phyloP scores from a whole-genome alignment of 1,284 basidiomycete species.

The Sparassis latifolia region DNA sequence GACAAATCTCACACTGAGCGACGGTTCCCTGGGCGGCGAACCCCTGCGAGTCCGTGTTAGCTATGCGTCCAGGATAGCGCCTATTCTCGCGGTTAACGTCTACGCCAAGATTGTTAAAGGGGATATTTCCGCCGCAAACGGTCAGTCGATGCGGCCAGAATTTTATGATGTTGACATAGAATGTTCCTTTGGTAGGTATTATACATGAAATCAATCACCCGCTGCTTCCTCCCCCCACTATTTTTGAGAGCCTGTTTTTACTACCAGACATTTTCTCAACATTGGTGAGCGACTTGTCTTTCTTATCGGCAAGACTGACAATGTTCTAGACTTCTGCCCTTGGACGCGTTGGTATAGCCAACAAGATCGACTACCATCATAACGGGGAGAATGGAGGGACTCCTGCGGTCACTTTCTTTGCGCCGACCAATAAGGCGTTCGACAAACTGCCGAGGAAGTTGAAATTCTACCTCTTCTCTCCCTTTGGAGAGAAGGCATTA shows the following conservation, averaged over 20 bases:
- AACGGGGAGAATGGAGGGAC: conserved; percentile 29
- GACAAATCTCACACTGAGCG: conserved; percentile 46
- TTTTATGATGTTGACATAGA: no score
- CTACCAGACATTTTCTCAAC: conserved; percentile 48
- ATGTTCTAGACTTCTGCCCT: conserved; percentile 46
- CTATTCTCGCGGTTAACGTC: conserved; percentile 45
- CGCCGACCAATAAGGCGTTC: conserved; percentile 63
- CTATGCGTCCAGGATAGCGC: conserved; percentile 22
- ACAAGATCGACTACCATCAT: conserved; percentile 42
- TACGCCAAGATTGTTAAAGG: conserved; percentile 42
- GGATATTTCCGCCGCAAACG: conserved; percentile 43
- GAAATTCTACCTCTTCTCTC: conserved; percentile 61
- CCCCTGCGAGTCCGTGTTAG: conserved; percentile 47
- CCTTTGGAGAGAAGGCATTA: conserved; percentile 50
- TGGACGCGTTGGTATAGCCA: conserved; percentile 45
- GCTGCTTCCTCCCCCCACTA: conserved; percentile 55
- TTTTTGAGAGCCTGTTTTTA: conserved; percentile 54
- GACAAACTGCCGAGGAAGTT: conserved; percentile 48
- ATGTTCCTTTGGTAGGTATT: conserved; percentile 29
- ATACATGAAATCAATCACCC: conserved; percentile 59
- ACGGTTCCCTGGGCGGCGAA: conserved; percentile 46
- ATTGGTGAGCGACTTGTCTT: conserved; percentile 31
- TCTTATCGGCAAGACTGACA: not conserved
- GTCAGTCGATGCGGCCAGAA: no score
- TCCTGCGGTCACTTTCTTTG: conserved; percentile 55